Evolutionary conservation across 495 filamentous ascomycete species (phyloP), one percentile per base, ranked within the genome.

Genomic region (Hypoxylon subgilvum): DNA sequence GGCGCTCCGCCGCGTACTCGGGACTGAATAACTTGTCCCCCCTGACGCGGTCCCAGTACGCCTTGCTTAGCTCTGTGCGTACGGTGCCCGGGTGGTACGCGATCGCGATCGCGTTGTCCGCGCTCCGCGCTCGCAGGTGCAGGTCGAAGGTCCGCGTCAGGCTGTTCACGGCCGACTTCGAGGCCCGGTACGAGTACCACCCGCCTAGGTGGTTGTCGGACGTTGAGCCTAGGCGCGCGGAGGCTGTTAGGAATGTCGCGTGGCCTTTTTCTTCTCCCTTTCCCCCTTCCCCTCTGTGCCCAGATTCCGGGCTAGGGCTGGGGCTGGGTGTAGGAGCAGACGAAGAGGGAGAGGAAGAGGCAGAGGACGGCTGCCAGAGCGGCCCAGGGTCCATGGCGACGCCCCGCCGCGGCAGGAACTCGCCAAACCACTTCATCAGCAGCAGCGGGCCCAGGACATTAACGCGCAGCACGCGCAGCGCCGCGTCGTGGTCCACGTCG

Each of bases 81-180:
- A 95, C 90, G 6, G 89, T 94, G 1, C 91, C 90, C 3, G 90
- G 91, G 74, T 95, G 90, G 69, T 93, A 75, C n/a, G 78, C 80
- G 3, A 96, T 73, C 0, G 80, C 81, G 55, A 92, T 74, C 1
- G 85, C 87, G 34, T 81, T 84, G 3, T 79, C 79, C 0, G 77
- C 83, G 34, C 79, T 77, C 10, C 74, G 73, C 13, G 72, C 69
- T 43, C 66, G 68, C 30, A 94, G 68, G 63, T 88, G 79, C n/a
- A 86, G 69, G 70, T 94, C 91, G 59, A 93, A 84, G 0, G 82
- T 86, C 69, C 86, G 90, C 2, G 83, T 82, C 16, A 90, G 31
- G 50, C 83, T 82, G 51, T 87, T 92, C 2, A 93, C 81, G 0
- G 78, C 86, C 7, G 88, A 82, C 67, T 94, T 95, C 22, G 78